phyloP scores from a whole-genome alignment of 306 rosid species.

The Cucumis sativus region Cucumber_9930_V3 NC_026657.2:31364001-31364500 shows the following conservation, averaged over 20 bases:
- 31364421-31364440: background rate
- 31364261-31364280: background rate
- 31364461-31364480: background rate
- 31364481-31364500: background rate
- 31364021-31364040: slow-evolving; percentile 69
- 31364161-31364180: slow-evolving; percentile 84
- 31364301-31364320: background rate
- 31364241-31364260: slow-evolving; percentile 30
- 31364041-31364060: slow-evolving; percentile 39
- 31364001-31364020: slow-evolving; percentile 61
- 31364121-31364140: background rate
- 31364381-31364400: background rate
- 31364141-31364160: slow-evolving; percentile 97
- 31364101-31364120: background rate
- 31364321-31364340: background rate
- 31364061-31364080: background rate
- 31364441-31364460: no score
- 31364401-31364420: background rate
- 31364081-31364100: background rate
- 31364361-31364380: background rate
- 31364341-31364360: background rate
- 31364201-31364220: slow-evolving; percentile 82
- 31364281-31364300: background rate
- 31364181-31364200: slow-evolving; percentile 62
- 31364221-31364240: slow-evolving; percentile 79